phyloP scores from a whole-genome alignment of 2,329 filamentous ascomycete genomes.

The Fusarium tanahbumbuense region DNA sequence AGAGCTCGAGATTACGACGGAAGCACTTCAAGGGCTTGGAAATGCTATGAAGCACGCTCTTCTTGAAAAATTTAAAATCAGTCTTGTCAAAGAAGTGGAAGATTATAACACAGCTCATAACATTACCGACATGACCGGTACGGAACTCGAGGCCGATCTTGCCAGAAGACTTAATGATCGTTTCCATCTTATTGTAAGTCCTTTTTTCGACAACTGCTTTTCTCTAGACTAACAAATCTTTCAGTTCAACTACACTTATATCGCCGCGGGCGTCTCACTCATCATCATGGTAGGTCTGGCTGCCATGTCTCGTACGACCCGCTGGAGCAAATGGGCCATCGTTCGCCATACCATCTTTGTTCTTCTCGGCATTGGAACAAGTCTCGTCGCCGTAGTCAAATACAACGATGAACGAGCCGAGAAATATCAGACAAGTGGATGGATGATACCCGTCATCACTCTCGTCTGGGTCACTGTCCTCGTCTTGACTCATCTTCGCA shows the following conservation, averaged over 20 bases:
- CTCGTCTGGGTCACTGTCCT: constrained; percentile 51
- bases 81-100: constrained; percentile 44
- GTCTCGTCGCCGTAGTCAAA: constrained; percentile 45
- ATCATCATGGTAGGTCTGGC: constrained; percentile 50
- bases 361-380: constrained; percentile 47
- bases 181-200: constrained; percentile 50
- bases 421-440: constrained; percentile 45
- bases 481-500: constrained; percentile 51
- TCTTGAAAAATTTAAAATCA: constrained; percentile 49
- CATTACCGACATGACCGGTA: constrained; percentile 17
- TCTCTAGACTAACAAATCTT: not conserved
- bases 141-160: constrained; percentile 41
- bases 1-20: constrained; percentile 9
- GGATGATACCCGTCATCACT: constrained; percentile 51
- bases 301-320: constrained; percentile 47
- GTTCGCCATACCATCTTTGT: constrained; percentile 47
- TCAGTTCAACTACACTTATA: constrained; percentile 52
- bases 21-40: constrained; percentile 19
- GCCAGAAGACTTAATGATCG: constrained; percentile 40
- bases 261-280: constrained; percentile 49
- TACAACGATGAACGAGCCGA: constrained; percentile 24
- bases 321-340: constrained; percentile 50
- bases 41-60: constrained; percentile 48
- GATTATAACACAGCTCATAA: constrained; percentile 34
- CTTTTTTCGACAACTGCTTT: not conserved